phyloP scores from a whole-genome alignment of 208 protist genomes.

The Wallacemonas sp. region DNA sequence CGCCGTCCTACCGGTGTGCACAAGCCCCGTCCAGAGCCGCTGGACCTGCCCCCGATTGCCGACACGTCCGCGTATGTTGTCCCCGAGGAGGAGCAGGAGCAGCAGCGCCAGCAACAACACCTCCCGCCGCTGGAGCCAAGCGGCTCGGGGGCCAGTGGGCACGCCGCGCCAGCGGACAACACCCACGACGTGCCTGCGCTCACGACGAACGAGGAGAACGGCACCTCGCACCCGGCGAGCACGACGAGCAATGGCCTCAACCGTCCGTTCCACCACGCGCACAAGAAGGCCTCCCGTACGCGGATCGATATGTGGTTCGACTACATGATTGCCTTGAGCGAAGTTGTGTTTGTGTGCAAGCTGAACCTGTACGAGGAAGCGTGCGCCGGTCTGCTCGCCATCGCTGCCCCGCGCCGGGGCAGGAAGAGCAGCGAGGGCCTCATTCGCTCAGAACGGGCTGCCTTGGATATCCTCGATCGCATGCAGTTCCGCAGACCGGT shows the following conservation, averaged over 20 bases:
- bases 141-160: too few relatives aligned
- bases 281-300: not conserved
- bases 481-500: slow-evolving; percentile 38
- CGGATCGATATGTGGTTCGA: slow-evolving; percentile 59
- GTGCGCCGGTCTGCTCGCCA: slow-evolving; percentile 27
- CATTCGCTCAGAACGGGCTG: not conserved
- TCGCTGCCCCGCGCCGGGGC: not conserved
- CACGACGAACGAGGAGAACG: too few relatives aligned
- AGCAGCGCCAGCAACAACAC: slow-evolving; percentile 15
- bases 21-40: slow-evolving; percentile 12
- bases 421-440: not conserved
- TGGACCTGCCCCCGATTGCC: slow-evolving; percentile 5
- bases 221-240: not conserved
- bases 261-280: not conserved
- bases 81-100: not conserved
- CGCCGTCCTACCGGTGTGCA: not conserved
- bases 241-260: slow-evolving; percentile 2
- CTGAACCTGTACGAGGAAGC: slow-evolving; percentile 54
- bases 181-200: too few relatives aligned
- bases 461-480: slow-evolving; percentile 23
- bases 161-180: too few relatives aligned
- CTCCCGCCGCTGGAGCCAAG: not conserved
- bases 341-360: slow-evolving; percentile 59
- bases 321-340: slow-evolving; percentile 40
- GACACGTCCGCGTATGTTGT: not conserved